phyloP scores from a whole-genome alignment of 345 rosid genomes.

The Boechera divaricarpa region DNA sequence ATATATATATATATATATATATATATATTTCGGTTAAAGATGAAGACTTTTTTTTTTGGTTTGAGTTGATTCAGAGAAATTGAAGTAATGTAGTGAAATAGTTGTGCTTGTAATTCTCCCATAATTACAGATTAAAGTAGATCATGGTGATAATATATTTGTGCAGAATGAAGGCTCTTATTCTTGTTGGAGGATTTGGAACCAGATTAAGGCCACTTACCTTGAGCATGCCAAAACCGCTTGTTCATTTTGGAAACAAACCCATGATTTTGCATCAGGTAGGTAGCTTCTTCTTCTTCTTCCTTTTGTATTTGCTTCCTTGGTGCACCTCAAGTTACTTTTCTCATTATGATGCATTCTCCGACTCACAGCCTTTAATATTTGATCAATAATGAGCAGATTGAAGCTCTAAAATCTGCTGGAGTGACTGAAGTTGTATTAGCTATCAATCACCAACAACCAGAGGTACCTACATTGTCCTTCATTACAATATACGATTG shows the following conservation, averaged over 20 bases:
- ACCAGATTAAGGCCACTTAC: constrained; percentile 35
- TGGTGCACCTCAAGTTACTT: background rate
- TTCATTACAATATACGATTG: background rate
- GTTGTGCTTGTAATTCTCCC: too few species aligned
- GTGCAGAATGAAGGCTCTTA: constrained; percentile 34
- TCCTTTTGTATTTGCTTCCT: background rate
- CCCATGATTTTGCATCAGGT: constrained; percentile 57
- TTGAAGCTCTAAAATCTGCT: constrained; percentile 80
- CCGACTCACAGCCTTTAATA: background rate
- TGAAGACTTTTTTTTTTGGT: too few species aligned
- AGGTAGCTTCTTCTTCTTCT: too few species aligned
- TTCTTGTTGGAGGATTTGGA: constrained; percentile 34
- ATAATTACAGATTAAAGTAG: too few species aligned
- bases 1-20: too few species aligned
- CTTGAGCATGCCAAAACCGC: constrained; percentile 25
- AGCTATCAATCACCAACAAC: constrained; percentile 90
- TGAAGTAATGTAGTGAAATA: too few species aligned
- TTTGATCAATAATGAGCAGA: constrained; percentile 7
- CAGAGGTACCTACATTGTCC: constrained; percentile 69
- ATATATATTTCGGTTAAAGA: too few species aligned
- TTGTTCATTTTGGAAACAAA: constrained; percentile 37
- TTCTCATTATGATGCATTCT: constrained; percentile 9
- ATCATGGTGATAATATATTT: background rate
- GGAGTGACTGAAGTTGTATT: constrained; percentile 91
- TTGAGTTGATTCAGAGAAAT: too few species aligned